A percentile compares a stretch with the other conserved stretches of the same genome.
Evolutionary conservation across 179 eudicot species (phyloP).

Genomic region (Silene coronaria): DNA sequence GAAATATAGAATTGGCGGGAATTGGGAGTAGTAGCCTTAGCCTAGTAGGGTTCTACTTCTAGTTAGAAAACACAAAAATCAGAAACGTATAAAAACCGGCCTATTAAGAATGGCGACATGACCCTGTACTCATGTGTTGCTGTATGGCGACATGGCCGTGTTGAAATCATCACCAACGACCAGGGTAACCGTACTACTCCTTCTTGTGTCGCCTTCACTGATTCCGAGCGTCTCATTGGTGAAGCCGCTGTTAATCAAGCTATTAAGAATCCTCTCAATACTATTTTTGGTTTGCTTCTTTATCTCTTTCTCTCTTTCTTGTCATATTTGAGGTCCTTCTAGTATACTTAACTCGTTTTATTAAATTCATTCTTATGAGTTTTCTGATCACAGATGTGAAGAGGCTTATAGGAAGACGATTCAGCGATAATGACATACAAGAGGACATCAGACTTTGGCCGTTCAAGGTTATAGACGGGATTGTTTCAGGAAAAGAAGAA

Average conservation of each 20-base stretch:
- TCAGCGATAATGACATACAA: constrained; percentile 9
- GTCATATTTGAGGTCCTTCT: no score
- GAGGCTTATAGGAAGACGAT: constrained; percentile 27
- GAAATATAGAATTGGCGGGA: no score
- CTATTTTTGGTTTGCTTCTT: constrained; percentile 23
- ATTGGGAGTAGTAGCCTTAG: no score
- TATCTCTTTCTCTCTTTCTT: no score
- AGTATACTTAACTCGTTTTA: no score
- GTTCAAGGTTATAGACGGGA: constrained; percentile 12
- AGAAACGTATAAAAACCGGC: no score
- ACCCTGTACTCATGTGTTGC: constrained; percentile 16
- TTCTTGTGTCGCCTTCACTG: constrained; percentile 5
- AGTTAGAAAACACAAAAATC: no score
- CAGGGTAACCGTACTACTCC: constrained; percentile 14
- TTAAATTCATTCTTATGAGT: background rate
- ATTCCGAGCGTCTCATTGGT: background rate
- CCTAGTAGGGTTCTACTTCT: no score
- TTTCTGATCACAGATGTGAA: constrained; percentile 17
- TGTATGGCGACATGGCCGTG: background rate
- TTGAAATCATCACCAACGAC: constrained; percentile 10
- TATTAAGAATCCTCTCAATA: constrained; percentile 3
- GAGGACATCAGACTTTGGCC: constrained; percentile 24
- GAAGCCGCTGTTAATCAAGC: constrained; percentile 10
- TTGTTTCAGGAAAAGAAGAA: background rate
- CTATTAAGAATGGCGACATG: background rate